phyloP scores from a whole-genome alignment of 345 rosid species.

The Heritiera fomes region DNA sequence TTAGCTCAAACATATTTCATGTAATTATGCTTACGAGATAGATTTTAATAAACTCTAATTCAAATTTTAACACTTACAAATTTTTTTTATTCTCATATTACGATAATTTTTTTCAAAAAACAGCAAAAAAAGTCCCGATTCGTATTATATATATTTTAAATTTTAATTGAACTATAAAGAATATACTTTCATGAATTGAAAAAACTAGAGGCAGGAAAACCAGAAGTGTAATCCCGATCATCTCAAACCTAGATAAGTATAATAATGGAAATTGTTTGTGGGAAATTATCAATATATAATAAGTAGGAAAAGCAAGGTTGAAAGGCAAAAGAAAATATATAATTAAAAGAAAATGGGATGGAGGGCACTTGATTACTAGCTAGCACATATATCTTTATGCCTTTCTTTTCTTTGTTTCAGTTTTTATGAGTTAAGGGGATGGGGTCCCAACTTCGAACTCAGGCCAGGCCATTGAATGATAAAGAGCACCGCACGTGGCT shows the following conservation, averaged over 20 bases:
- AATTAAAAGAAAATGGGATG: slow-evolving; percentile 30
- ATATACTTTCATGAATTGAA: background rate
- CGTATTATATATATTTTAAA: background rate
- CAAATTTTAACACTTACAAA: no score
- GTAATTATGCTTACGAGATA: no score
- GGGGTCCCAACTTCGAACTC: slow-evolving; percentile 14
- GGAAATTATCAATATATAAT: background rate
- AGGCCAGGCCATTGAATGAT: slow-evolving; percentile 43
- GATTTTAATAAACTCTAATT: no score
- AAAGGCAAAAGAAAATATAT: slow-evolving; percentile 16
- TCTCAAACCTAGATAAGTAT: no score
- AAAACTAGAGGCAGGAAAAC: background rate
- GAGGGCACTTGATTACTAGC: slow-evolving; percentile 25
- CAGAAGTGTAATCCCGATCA: no score
- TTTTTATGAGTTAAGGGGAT: background rate
- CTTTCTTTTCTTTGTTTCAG: background rate
- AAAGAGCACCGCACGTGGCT: slow-evolving; percentile 65
- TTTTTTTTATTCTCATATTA: no score
- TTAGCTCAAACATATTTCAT: no score
- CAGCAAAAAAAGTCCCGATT: background rate
- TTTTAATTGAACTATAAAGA: background rate
- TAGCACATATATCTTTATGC: background rate
- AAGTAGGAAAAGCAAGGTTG: background rate
- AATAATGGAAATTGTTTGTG: background rate
- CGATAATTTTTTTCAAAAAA: no score